Base-by-base conservation (phyloP, 83 land plant genomes). In the Picea abies region DNA sequence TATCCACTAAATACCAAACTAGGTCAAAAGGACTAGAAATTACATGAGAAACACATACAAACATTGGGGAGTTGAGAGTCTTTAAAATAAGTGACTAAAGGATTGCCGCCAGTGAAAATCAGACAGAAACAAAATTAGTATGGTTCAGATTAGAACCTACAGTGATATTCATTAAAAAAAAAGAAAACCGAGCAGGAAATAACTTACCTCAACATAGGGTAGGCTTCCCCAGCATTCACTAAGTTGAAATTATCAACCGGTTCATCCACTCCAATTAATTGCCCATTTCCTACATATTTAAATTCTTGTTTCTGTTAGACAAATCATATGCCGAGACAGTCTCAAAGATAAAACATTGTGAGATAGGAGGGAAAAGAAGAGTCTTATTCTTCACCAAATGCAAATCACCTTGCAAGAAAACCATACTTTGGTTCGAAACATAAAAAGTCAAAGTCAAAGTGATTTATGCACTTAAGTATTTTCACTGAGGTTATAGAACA, bases 201-300 rank as follows among this genome's bases (percentile, higher is more conserved):
- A 60, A 78, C 80, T 78, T 20, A 78, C 80, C 80, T 78, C 63
- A 32, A 29, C 63, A 78, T 25, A 17, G 63, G 80, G 39, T 78
- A 78, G 62, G 60, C 64, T 60, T 78, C 80, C 64, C 62, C 39
- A 17, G 10, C 49, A 78, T 78, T 52, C 35, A 60, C 58, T 44
- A 20, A 58, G 63, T 5, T 58, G 39, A 78, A 60, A 60, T 60
- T 60, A 60, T 78, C 80, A 15, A 29, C 41, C 26, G 80, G 80
- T 19, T 78, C 80, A 78, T 78, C 80, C 63, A 78, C 39, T 78
- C 63, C 63, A 26, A 58, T 58, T 26, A 78, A 29, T 56, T 78
- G 80, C 26, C 80, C 80, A 78, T 78, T 58, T 78, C 80, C 80
- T 78, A 26, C 80, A 78, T 58, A 29, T 11, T 60, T 25, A 78